Base-by-base conservation (phyloP, 805 yeast genomes). In the Nakazawaea sp. region DNA sequence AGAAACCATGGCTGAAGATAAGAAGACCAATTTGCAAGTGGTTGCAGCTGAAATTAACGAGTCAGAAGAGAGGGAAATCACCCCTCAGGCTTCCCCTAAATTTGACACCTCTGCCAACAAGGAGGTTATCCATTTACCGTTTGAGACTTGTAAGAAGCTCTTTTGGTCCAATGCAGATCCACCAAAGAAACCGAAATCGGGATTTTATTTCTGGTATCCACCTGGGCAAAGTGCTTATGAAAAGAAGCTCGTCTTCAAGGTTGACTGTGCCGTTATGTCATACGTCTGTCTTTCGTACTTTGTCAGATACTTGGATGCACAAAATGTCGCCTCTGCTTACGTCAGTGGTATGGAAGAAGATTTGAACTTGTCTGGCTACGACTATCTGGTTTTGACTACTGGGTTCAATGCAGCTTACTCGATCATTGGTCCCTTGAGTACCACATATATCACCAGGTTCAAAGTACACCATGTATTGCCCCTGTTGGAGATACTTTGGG, bases 241-340 rank as follows among this genome's bases (percentile, higher is more conserved):
- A 12, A 30, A 28, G 27, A 24, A 16, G 13, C 19, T 76, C 26
- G 49, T 76, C n/a, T 53, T 63, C 44, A 79, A 79, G 49, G 51
- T 79, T 21, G 87, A 80, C 47, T 43, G 75, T 11, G 50, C 76
- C 24, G 56, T 81, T 35, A 64, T 77, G 11, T 60, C 66, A 32
- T 74, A 75, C 44, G 64, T 80, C 0, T 69, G 76, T 52, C 55
- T 76, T 41, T 76, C 75, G 1, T 79, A 78, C 53, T 81, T 83
- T 81, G 73, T 79, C 40, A 79, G 80, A 51, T 73, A 75, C 39
- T 59, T 81, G 36, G 87, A 81, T 50, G 68, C 67, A 40, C 62
- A 72, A 31, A 81, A 80, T 53, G 59, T 75, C 40, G 69, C 68
- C 43, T 77, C 79, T 48, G 87, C 86, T 2, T 81, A 78, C 48